Conservation (phyloP, 257 asterid species). For the Buddleja alternifolia region DNA sequence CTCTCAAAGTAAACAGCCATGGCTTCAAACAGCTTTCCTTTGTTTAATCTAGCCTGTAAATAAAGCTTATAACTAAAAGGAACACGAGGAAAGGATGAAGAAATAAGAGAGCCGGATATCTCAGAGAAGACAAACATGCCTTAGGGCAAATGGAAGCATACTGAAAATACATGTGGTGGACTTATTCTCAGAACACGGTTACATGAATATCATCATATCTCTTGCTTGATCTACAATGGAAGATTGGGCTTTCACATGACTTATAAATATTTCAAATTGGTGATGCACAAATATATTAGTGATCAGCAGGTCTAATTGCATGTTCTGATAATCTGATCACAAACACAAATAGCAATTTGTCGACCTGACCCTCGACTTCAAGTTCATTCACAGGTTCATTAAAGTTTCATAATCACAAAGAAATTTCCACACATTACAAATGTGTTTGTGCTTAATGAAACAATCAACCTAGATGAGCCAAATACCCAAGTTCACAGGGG, state of each 20-base stretch:
- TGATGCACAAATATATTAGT: constrained; percentile 14
- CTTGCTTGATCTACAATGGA: constrained; percentile 24
- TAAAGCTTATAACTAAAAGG: constrained; percentile 18
- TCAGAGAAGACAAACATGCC: constrained; percentile 17
- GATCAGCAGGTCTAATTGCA: constrained; percentile 18
- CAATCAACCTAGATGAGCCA: constrained; percentile 23
- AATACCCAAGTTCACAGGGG: constrained; percentile 18
- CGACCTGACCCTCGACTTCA: constrained; percentile 11
- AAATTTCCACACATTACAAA: constrained; percentile 21
- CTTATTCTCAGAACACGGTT: constrained; percentile 8
- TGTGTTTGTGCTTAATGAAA: constrained; percentile 14
- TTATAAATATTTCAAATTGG: constrained; percentile 17
- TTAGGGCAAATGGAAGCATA: constrained; percentile 8
- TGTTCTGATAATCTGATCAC: background rate
- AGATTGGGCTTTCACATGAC: constrained; percentile 17
- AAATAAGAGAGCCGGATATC: constrained; percentile 13
- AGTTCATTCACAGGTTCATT: constrained; percentile 19
- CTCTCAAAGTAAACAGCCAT: constrained; percentile 92
- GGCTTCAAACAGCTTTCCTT: constrained; percentile 85
- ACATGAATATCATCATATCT: constrained; percentile 11
- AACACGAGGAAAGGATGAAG: background rate
- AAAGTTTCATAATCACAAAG: constrained; percentile 21
- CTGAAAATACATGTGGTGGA: constrained; percentile 1
- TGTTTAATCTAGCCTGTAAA: constrained; percentile 80
- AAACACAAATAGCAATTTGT: constrained; percentile 9